phyloP scores from a whole-genome alignment of 768 basidiomycete species.

The Suillus luteus region DNA sequence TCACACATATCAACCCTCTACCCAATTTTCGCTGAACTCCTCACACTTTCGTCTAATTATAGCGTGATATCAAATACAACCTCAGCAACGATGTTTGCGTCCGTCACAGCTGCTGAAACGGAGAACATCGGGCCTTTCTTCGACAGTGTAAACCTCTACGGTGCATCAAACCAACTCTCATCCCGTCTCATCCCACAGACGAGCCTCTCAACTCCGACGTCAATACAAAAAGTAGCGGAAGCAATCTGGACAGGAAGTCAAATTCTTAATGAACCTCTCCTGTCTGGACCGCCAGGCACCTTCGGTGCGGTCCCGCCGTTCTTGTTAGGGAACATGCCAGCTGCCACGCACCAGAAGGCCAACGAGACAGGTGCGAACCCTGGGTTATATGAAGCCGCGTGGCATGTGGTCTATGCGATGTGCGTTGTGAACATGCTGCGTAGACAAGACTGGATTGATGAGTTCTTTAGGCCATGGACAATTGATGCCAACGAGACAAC shows the following conservation, averaged over 20 bases:
- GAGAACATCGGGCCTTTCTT: slow-evolving; percentile 17
- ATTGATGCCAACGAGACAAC: slow-evolving; percentile 3
- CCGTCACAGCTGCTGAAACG: slow-evolving; percentile 14
- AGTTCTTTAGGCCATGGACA: slow-evolving; percentile 21
- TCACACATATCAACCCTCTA: slow-evolving; percentile 15
- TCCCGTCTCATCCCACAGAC: slow-evolving; percentile 25
- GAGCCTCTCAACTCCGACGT: slow-evolving; percentile 18
- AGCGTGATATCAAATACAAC: slow-evolving; percentile 21
- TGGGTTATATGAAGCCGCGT: slow-evolving; percentile 20
- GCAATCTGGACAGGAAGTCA: slow-evolving; percentile 25
- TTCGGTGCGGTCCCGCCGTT: background rate
- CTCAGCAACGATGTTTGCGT: slow-evolving; percentile 17
- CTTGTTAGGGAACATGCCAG: slow-evolving; percentile 21
- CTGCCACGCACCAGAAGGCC: slow-evolving; percentile 11
- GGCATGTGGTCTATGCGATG: slow-evolving; percentile 16
- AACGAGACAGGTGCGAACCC: slow-evolving; percentile 25
- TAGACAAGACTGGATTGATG: background rate
- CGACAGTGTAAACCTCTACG: slow-evolving; percentile 18
- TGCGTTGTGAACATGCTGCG: slow-evolving; percentile 7
- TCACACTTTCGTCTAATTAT: slow-evolving; percentile 18
- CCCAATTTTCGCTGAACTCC: slow-evolving; percentile 23
- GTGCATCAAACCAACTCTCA: slow-evolving; percentile 18
- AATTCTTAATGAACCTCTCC: slow-evolving; percentile 16
- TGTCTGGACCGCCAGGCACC: background rate
- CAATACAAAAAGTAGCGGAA: slow-evolving; percentile 19